Evolutionary conservation across 192 early-diverging fungal species (phyloP).

Genomic region (Backusella westeae): DNA sequence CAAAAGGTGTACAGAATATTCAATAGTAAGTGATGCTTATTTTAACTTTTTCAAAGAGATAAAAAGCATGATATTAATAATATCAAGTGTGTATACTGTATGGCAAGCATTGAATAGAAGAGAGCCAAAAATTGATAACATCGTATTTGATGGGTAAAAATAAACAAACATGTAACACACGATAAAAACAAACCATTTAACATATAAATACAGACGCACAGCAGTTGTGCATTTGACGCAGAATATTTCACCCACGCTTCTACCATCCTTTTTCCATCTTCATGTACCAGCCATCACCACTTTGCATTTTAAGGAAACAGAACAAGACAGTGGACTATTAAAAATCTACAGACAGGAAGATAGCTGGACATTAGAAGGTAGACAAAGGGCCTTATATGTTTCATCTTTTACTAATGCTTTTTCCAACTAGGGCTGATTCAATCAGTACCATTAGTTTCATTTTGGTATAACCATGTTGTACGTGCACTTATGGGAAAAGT

Average conservation of each 20-base stretch:
- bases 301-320: conserved; percentile 47
- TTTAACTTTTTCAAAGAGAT: neutral
- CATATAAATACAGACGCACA: conserved; percentile 31
- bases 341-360: conserved; percentile 59
- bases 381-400: conserved; percentile 1
- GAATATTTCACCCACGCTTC: conserved; percentile 48
- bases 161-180: neutral
- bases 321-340: conserved; percentile 39
- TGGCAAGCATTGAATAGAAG: conserved; percentile 36
- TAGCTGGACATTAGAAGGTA: conserved; percentile 58
- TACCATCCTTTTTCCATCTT: conserved; percentile 47
- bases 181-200: neutral
- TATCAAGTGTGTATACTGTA: conserved; percentile 32
- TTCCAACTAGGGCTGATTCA: conserved; percentile 40
- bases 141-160: conserved; percentile 37
- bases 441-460: conserved; percentile 51
- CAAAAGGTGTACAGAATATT: conserved; percentile 54
- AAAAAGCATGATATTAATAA: neutral
- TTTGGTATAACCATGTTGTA: conserved; percentile 59
- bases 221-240: conserved; percentile 50
- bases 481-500: conserved; percentile 48
- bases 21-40: conserved; percentile 35
- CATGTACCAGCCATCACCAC: conserved; percentile 52
- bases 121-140: conserved; percentile 32
- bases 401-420: neutral